Percentiles rank a stretch among this genome's conserved stretches.
These are phyloP conservation scores for Colletotrichum tropicicola DNA, from an alignment of 2,329 filamentous ascomycete species.

Conservation along the genomic window DNA sequence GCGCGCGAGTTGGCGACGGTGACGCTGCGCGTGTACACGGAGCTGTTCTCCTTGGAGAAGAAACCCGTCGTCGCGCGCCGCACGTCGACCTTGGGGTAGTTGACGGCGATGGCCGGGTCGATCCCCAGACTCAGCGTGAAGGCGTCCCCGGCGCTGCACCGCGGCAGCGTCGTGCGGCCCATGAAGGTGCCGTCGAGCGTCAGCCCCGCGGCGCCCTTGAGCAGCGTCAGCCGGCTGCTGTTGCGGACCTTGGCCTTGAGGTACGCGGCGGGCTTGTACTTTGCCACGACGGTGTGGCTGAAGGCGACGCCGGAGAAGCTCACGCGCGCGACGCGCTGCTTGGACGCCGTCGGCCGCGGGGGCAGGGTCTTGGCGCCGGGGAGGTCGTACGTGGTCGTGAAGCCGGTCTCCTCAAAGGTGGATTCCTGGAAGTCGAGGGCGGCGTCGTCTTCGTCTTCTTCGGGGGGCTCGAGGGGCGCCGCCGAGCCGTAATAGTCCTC, in stretches of 20 bases:
- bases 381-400: conserved; percentile 70
- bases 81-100: conserved; percentile 65
- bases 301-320: conserved; percentile 60
- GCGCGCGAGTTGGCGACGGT: conserved; percentile 61
- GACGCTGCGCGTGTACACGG: conserved; percentile 57
- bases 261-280: conserved; percentile 68
- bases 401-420: conserved; percentile 64
- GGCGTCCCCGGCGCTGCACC: conserved; percentile 61
- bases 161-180: conserved; percentile 63
- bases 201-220: conserved; percentile 63
- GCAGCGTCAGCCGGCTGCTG: conserved; percentile 62
- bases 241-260: conserved; percentile 67
- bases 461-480: background rate
- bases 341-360: conserved; percentile 58
- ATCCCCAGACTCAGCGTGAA: conserved; percentile 67
- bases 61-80: conserved; percentile 59
- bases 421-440: conserved; percentile 60
- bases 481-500: too few relatives aligned
- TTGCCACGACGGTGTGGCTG: conserved; percentile 67
- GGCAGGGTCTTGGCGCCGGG: conserved; percentile 65
- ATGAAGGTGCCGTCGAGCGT: conserved; percentile 72
- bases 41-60: conserved; percentile 62
- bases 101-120: conserved; percentile 64
- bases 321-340: conserved; percentile 68
- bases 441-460: conserved; percentile 32